phyloP scores from a whole-genome alignment of 441 rosid genomes.

The Adansonia madagascariensis region DNA sequence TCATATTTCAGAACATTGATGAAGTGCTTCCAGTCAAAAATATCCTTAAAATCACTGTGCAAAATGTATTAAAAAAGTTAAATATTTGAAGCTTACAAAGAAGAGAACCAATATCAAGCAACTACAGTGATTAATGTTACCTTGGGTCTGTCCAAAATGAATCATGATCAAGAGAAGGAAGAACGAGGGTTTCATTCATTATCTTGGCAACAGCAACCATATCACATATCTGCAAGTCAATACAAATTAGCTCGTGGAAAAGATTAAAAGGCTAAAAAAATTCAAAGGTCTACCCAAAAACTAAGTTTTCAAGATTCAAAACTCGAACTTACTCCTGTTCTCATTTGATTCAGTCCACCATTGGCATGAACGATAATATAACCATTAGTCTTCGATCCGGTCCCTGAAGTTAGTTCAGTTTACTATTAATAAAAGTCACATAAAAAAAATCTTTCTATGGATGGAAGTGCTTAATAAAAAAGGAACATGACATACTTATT shows the following conservation, averaged over 20 bases:
- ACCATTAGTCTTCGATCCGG: slow-evolving; percentile 58
- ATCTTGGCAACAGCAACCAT: slow-evolving; percentile 90
- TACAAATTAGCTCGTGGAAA: slow-evolving; percentile 9
- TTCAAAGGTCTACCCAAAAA: not conserved
- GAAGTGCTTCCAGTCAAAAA: slow-evolving; percentile 91
- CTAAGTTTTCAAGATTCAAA: not conserved
- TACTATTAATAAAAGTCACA: not conserved
- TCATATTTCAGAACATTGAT: slow-evolving; percentile 72
- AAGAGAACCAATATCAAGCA: not conserved
- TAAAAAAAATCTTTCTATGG: not conserved
- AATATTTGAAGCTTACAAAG: not conserved
- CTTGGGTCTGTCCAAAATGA: slow-evolving; percentile 98
- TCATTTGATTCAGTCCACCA: slow-evolving; percentile 98
- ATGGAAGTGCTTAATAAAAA: not conserved
- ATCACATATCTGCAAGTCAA: slow-evolving; percentile 66
- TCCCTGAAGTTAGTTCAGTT: slow-evolving; percentile 39
- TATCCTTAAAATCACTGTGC: slow-evolving; percentile 83
- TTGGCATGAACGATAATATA: slow-evolving; percentile 87
- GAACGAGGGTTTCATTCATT: slow-evolving; percentile 94
- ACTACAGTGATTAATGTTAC: slow-evolving; percentile 37
- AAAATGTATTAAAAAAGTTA: slow-evolving; percentile 20
- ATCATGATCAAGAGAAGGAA: slow-evolving; percentile 90
- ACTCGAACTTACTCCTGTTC: slow-evolving; percentile 73
- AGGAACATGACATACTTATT: slow-evolving; percentile 46
- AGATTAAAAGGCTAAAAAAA: not conserved